Evolutionary conservation across 2,329 filamentous ascomycete genomes (phyloP), one percentile per base, ranked within the genome.

Genomic region (Dryadomyces sulphureus): DNA sequence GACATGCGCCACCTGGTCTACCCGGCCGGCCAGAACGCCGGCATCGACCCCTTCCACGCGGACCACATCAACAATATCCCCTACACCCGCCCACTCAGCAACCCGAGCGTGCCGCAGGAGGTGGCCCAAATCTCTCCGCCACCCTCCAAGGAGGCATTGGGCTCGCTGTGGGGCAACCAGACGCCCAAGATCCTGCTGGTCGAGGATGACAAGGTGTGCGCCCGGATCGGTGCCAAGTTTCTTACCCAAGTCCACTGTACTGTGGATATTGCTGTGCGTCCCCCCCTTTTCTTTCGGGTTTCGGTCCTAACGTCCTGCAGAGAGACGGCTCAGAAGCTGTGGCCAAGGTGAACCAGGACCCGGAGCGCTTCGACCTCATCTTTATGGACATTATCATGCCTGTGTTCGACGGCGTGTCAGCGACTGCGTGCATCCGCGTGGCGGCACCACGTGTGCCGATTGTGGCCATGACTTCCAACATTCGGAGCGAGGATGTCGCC

Each of bases 371-470:
- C 54, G 77, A 83, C 53, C 64, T 84, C 45, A 86, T 90, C 52
- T 75, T 90, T 51, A 90, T 90, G 84, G 84, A 92, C 59, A 90
- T 98, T 53, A 94, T 98, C 54, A 96, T 98, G 92, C 92, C 92
- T 6, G 84, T 89, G 53, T 71, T 96, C 45, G 92, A 96, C 57
- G 92, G 92, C 54, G 88, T 96, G 6, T 94, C 89, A 16, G 90
- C 92, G 3, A 94, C 88, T 48, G 85, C 92, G 57, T 79, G 94
- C 51, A 95, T 98, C 53, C 79, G 90, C 45, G 85, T 94, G 58
- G 86, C 90, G 51, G 80, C 88, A 52, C 77, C 79, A 34, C 77
- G 80, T 6, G 80, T 84, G 19, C 92, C 92, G 0, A 93, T 98
- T 56, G 86, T 98, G 48, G 92, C 92, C 41, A 96, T 98, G 92